Evolutionary conservation across 1,284 basidiomycete species (phyloP).

Genomic region (Vanrija sp.): DNA sequence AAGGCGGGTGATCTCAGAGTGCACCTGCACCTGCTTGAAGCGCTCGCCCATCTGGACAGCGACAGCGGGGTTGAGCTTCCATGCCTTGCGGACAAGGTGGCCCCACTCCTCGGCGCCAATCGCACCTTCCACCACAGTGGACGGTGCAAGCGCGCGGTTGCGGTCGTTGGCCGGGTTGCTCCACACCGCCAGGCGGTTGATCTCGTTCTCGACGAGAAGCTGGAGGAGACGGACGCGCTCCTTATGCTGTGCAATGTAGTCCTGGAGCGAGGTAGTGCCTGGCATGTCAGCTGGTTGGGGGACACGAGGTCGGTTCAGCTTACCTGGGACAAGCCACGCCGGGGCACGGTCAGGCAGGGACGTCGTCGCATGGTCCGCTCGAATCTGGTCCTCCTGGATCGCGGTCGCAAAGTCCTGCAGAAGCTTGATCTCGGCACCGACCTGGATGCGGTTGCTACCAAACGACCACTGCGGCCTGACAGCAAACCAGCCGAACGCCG

Average conservation of each 20-base stretch:
- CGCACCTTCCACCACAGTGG: neutral
- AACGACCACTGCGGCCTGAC: slow-evolving; percentile 91
- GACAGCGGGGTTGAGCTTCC: slow-evolving; percentile 78
- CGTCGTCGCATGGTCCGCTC: slow-evolving; percentile 63
- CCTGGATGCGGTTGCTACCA: slow-evolving; percentile 83
- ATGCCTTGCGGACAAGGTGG: slow-evolving; percentile 65
- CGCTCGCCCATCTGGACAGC: slow-evolving; percentile 80
- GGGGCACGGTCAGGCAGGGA: slow-evolving; percentile 58
- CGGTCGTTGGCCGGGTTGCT: slow-evolving; percentile 76
- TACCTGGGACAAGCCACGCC: slow-evolving; percentile 50
- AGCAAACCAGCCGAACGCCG: slow-evolving; percentile 91
- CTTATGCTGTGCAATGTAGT: slow-evolving; percentile 59
- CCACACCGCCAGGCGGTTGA: slow-evolving; percentile 83
- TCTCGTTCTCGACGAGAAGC: slow-evolving; percentile 84
- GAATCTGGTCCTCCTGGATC: slow-evolving; percentile 68
- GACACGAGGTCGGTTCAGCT: neutral
- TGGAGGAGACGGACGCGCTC: slow-evolving; percentile 69
- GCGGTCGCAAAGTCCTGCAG: slow-evolving; percentile 76
- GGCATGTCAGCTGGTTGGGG: neutral
- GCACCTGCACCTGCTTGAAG: slow-evolving; percentile 65
- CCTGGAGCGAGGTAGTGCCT: slow-evolving; percentile 50
- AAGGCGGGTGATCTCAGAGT: slow-evolving; percentile 68
- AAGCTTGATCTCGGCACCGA: slow-evolving; percentile 81
- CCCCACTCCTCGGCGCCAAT: slow-evolving; percentile 58
- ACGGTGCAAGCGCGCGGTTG: slow-evolving; percentile 47